Evolutionary conservation across 257 asterid species (phyloP).

Genomic region (Prunella vulgaris): DNA sequence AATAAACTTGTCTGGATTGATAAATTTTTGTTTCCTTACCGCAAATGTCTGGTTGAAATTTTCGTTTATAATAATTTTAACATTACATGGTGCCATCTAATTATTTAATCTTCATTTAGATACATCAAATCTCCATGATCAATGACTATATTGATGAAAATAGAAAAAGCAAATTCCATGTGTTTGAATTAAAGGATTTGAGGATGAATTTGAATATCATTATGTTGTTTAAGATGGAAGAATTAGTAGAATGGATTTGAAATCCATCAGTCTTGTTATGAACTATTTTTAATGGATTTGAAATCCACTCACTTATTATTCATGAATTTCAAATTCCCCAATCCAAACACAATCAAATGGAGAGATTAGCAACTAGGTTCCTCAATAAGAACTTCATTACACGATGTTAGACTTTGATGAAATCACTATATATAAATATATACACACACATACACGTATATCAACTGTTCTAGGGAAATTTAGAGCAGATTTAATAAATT

Average conservation of each 20-base stretch:
- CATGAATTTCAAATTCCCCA: background rate
- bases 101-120: background rate
- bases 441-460: too few relatives aligned
- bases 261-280: background rate
- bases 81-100: background rate
- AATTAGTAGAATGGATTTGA: background rate
- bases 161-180: background rate
- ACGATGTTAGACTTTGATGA: background rate
- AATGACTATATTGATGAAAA: background rate
- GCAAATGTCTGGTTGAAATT: background rate
- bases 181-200: background rate
- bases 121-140: background rate
- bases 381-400: background rate
- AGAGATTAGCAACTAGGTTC: background rate
- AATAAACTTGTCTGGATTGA: background rate
- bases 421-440: background rate
- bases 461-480: background rate
- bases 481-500: background rate
- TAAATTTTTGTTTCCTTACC: background rate
- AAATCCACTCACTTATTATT: too few relatives aligned
- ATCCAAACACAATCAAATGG: background rate
- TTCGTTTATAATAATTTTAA: background rate
- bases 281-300: background rate
- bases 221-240: background rate
- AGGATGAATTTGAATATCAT: background rate